Conservation (phyloP, 257 asterid species). For the Ophiorrhiza pumila region DNA sequence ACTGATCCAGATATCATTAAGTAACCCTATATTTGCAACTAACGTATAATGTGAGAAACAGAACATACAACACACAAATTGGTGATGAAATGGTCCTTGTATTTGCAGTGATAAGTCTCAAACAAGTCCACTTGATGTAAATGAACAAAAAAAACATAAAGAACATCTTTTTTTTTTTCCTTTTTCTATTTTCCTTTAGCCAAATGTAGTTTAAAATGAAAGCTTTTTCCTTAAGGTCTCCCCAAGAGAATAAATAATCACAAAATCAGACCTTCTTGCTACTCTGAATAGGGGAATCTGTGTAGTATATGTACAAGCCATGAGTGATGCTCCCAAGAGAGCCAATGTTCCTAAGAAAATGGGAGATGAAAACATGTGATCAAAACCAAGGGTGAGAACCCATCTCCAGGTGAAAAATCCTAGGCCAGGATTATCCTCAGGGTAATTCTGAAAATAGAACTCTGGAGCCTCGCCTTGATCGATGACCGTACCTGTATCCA, state of each 20-base stretch:
- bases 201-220: neutral
- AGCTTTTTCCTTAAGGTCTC: neutral
- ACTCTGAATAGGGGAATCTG: conserved; percentile 80
- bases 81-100: neutral
- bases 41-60: neutral
- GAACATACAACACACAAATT: neutral
- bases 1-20: conserved; percentile 11
- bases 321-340: conserved; percentile 81
- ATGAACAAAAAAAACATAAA: neutral
- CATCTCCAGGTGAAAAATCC: conserved; percentile 83
- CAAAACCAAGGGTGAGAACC: conserved; percentile 76
- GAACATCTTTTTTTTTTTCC: too few relatives aligned
- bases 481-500: conserved; percentile 55
- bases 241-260: neutral
- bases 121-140: neutral
- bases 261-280: conserved; percentile 76
- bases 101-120: neutral
- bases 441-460: conserved; percentile 53
- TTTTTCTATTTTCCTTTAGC: neutral
- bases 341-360: conserved; percentile 58
- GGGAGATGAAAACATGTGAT: conserved; percentile 89
- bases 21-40: conserved; percentile 5
- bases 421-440: conserved; percentile 65
- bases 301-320: conserved; percentile 83
- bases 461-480: conserved; percentile 78